Conservation (phyloP, 108 stramenopile genomes). For the Skeletonema potamos region DNA sequence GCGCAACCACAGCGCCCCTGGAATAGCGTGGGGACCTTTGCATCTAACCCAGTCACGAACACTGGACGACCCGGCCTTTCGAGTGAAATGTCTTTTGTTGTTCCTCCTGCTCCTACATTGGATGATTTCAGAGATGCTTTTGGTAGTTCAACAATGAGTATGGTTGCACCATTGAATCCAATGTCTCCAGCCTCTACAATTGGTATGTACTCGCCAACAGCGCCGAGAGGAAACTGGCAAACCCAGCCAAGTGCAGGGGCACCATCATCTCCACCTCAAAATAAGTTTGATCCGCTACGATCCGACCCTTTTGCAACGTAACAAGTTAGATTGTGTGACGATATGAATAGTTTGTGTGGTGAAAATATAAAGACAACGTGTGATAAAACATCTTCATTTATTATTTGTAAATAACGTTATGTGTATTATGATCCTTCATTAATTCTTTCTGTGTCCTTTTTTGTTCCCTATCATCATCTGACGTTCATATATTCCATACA, state of each 20-base stretch:
- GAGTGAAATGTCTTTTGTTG: constrained; percentile 28
- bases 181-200: constrained; percentile 11
- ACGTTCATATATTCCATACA: no score
- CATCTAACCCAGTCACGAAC: constrained; percentile 2
- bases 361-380: not conserved
- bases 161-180: not conserved
- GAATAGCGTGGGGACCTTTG: not conserved
- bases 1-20: constrained; percentile 6
- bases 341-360: not conserved
- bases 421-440: no score
- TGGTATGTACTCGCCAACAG: constrained; percentile 15
- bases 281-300: constrained; percentile 34
- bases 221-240: constrained; percentile 19
- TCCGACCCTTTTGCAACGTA: constrained; percentile 24
- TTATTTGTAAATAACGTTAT: no score
- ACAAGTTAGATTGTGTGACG: not conserved
- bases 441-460: no score
- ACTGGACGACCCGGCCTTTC: not conserved
- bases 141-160: constrained; percentile 24
- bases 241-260: not conserved
- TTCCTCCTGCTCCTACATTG: constrained; percentile 41
- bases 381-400: constrained; percentile 66
- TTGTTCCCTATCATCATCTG: constrained; percentile 41
- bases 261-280: not conserved
- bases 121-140: constrained; percentile 46